Base-by-base conservation (phyloP, 129 eudicot genomes). In the Erigeron canadensis region DNA sequence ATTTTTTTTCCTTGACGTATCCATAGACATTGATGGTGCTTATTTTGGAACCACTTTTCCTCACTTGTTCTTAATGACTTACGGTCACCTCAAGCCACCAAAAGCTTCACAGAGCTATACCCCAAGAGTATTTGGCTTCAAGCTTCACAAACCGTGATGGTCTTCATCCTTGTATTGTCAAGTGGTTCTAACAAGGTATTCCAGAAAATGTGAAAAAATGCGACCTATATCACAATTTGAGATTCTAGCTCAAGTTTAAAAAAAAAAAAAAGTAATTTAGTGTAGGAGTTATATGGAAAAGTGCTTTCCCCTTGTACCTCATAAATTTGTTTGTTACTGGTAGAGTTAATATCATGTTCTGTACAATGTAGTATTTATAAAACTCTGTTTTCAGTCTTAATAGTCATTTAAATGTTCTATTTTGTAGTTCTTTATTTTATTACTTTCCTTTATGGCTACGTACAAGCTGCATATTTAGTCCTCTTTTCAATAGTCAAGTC, bases 21-120 rank as follows among this genome's bases (percentile, higher is more conserved):
- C 12, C 43, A 47, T 77, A 93, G 98, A 87, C 75, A 87, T 87
- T 48, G 98, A 93, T 79, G 98, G 96, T 45, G 92, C 92, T 42
- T 89, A 93, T 79, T 93, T 93, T 44, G 98, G 98, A 61, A 93
- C 98, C 10, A 93, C 98, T 16, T 93, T 93, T 55, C 96, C 98
- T 44, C 98, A 93, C 72, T 84, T 93, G 64, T 93, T 89, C 75
- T 75, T 93, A 86, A 93, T 93, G 98, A 87, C 86, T 5, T 93
- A 93, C 63, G 95, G 95, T 10, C 95, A 93, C 80, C 85, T 87
- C 73, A 93, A 93, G 88, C 98, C 98, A 61, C 91, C 79, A 78
- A 87, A 93, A 75, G 83, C 95, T 3, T 55, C 79, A 65, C 90
- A 82, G 79, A 87, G 81, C 77, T 93, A 87, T 68, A 90, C 84